Evolutionary conservation across 2,329 filamentous ascomycete species (phyloP).

Genomic region (Fusarium miscanthi): DNA sequence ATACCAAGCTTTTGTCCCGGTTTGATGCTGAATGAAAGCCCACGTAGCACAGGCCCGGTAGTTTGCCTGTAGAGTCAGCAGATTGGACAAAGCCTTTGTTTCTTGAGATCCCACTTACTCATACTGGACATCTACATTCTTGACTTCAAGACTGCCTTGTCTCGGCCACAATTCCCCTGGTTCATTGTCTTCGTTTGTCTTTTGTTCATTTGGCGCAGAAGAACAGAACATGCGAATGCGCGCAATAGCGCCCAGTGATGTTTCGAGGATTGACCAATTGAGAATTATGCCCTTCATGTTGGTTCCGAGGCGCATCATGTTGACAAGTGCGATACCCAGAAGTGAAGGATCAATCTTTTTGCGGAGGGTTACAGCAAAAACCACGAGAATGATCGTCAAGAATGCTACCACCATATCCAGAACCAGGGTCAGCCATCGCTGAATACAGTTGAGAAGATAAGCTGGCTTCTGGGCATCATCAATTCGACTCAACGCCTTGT

Average conservation of each 20-base stretch:
- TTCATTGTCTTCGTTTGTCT: slow-evolving; percentile 20
- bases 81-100: not conserved
- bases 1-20: slow-evolving; percentile 54
- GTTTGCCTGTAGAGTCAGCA: slow-evolving; percentile 36
- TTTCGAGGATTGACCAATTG: slow-evolving; percentile 47
- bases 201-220: slow-evolving; percentile 42
- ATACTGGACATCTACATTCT: slow-evolving; percentile 42
- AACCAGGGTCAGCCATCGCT: slow-evolving; percentile 64
- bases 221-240: slow-evolving; percentile 45
- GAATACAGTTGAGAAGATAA: slow-evolving; percentile 63
- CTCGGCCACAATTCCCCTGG: slow-evolving; percentile 40
- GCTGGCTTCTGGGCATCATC: slow-evolving; percentile 63
- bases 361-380: slow-evolving; percentile 53
- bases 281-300: slow-evolving; percentile 46
- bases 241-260: slow-evolving; percentile 46
- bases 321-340: slow-evolving; percentile 53
- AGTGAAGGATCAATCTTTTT: slow-evolving; percentile 48
- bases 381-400: slow-evolving; percentile 54
- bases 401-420: slow-evolving; percentile 63
- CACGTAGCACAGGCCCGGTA: slow-evolving; percentile 44
- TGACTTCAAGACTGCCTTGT: slow-evolving; percentile 39
- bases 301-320: slow-evolving; percentile 46
- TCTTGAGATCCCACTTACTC: slow-evolving; percentile 33
- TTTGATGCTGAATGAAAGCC: slow-evolving; percentile 47
- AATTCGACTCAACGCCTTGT: slow-evolving; percentile 52